Conservation (phyloP, 2,329 filamentous ascomycete genomes). For the Penicillium sp. region DNA sequence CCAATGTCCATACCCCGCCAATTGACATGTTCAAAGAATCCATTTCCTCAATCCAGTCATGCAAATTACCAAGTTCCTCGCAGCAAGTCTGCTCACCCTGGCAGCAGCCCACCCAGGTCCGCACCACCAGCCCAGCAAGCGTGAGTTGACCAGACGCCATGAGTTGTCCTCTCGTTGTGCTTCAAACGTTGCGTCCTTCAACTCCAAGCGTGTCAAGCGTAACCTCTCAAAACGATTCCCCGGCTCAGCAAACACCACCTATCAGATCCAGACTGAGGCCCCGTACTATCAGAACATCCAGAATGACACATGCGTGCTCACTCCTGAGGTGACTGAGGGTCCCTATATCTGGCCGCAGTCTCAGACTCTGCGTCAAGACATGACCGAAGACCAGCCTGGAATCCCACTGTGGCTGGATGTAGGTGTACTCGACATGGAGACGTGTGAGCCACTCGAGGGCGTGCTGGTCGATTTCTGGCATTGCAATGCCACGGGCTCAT, state of each 20-base stretch:
- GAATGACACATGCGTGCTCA: slow-evolving; percentile 35
- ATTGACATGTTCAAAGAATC: background rate
- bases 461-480: slow-evolving; percentile 47
- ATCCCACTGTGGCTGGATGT: slow-evolving; percentile 46
- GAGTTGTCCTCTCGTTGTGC: background rate
- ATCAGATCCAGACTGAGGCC: slow-evolving; percentile 4
- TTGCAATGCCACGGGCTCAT: slow-evolving; percentile 47
- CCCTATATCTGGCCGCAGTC: slow-evolving; percentile 40
- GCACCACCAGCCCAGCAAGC: slow-evolving; percentile 1
- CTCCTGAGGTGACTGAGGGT: slow-evolving; percentile 39
- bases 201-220: background rate
- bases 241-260: background rate
- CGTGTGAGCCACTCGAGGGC: slow-evolving; percentile 39
- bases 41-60: background rate
- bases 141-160: background rate
- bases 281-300: slow-evolving; percentile 24
- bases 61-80: background rate
- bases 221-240: background rate
- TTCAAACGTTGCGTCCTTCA: background rate
- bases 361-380: slow-evolving; percentile 42
- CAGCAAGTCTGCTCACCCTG: background rate
- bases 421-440: slow-evolving; percentile 45
- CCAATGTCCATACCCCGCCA: background rate
- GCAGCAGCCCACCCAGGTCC: slow-evolving; percentile 1
- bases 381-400: slow-evolving; percentile 39